Conservation (phyloP, 2,329 filamentous ascomycete species). For the Diaporthe capsici region DNA sequence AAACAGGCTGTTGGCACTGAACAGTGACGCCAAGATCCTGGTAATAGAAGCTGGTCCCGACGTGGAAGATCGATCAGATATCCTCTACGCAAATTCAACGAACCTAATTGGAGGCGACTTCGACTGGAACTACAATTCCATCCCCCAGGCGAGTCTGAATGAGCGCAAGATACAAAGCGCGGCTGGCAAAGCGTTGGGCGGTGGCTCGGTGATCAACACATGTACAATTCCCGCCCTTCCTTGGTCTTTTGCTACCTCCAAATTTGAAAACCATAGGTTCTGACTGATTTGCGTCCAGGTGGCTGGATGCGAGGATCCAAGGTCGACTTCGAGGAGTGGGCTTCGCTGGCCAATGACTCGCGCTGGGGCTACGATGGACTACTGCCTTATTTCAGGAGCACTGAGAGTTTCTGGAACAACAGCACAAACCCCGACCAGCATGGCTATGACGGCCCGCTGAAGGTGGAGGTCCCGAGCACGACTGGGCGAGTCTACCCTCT, state of each 20-base stretch:
- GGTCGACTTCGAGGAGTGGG: constrained; percentile 61
- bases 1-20: constrained; percentile 37
- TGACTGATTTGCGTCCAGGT: not conserved
- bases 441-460: constrained; percentile 35
- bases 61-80: constrained; percentile 41
- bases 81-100: constrained; percentile 44
- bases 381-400: constrained; percentile 56
- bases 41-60: constrained; percentile 53
- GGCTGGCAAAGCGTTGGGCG: constrained; percentile 54
- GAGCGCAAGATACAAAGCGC: constrained; percentile 42
- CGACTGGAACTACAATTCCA: constrained; percentile 50
- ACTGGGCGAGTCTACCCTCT: constrained; percentile 53
- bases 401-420: constrained; percentile 48
- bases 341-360: constrained; percentile 49
- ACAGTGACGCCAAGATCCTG: constrained; percentile 47
- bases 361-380: constrained; percentile 57
- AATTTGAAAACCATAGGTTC: not conserved
- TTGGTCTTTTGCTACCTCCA: not conserved
- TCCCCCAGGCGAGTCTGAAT: constrained; percentile 46
- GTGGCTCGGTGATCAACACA: constrained; percentile 54
- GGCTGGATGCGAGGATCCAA: constrained; percentile 56
- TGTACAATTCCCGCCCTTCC: constrained; percentile 34
- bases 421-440: constrained; percentile 18
- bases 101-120: constrained; percentile 46
- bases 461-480: constrained; percentile 46